phyloP scores from a whole-genome alignment of 805 yeast species.

The Blastobotrys parvus region DNA sequence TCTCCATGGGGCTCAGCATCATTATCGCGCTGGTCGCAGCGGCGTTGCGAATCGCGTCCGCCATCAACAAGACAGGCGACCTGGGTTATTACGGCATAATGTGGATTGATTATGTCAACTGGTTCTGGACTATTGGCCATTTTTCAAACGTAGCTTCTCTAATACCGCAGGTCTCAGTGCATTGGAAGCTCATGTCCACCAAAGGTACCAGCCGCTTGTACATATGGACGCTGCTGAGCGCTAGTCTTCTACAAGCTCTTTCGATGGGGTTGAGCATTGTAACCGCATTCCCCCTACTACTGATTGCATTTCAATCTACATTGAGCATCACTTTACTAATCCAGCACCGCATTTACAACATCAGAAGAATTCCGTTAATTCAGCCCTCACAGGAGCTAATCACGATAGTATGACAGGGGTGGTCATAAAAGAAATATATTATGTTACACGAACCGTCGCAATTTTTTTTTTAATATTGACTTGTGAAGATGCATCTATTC shows the following conservation, averaged over 20 bases:
- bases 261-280: no score
- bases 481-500: conserved; percentile 47
- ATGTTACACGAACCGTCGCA: background rate
- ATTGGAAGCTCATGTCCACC: conserved; percentile 5
- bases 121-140: conserved; percentile 9
- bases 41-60: background rate
- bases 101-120: conserved; percentile 12
- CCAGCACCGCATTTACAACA: conserved; percentile 2
- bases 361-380: no score
- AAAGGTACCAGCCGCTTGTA: no score
- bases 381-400: no score
- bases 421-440: background rate
- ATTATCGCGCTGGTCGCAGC: conserved; percentile 1
- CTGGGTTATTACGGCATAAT: conserved; percentile 11
- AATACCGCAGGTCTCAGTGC: conserved; percentile 11
- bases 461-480: no score
- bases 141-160: conserved; percentile 3
- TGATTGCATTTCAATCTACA: no score
- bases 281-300: no score
- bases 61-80: conserved; percentile 2
- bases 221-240: no score
- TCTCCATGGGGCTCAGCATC: background rate
- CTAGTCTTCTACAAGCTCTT: no score
- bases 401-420: no score
- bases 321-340: background rate